A percentile compares a stretch with the other conserved stretches of the same genome.
Conservation (phyloP, 2,329 filamentous ascomycete genomes). For the Alternaria longipes region DNA sequence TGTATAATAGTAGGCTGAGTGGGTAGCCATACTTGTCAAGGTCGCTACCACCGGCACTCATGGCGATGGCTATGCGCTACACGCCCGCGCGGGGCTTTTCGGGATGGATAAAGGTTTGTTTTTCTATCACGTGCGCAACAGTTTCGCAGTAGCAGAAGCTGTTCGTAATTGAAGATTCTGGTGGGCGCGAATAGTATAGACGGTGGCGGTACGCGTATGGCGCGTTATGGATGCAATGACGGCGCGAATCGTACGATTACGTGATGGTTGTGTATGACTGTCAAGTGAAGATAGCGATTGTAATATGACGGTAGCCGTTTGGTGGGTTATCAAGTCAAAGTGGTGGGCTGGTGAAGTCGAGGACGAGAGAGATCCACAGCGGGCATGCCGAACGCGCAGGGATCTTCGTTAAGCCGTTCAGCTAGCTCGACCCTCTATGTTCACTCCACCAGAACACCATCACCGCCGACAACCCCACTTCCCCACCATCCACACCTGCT, state of each 20-base stretch:
- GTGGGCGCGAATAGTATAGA: constrained; percentile 15
- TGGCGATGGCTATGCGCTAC: constrained; percentile 29
- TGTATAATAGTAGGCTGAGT: constrained; percentile 18
- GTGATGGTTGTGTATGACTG: background rate
- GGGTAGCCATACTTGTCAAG: constrained; percentile 77
- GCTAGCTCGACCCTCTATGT: constrained; percentile 14
- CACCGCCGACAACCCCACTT: constrained; percentile 35
- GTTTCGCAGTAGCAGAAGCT: constrained; percentile 1
- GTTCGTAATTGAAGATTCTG: constrained; percentile 2
- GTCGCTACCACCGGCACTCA: constrained; percentile 77
- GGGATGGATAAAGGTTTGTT: background rate
- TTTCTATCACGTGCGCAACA: constrained; percentile 4
- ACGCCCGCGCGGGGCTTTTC: constrained; percentile 22
- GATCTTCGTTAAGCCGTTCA: constrained; percentile 16
- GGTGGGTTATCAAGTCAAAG: background rate
- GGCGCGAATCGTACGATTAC: background rate
- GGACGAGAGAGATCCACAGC: constrained; percentile 10
- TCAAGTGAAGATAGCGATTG: constrained; percentile 7
- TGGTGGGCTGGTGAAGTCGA: constrained; percentile 18
- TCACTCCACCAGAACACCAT: constrained; percentile 38
- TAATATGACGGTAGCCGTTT: background rate
- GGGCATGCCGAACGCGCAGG: constrained; percentile 22
- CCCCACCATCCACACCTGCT: constrained; percentile 19
- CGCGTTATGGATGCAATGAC: background rate
- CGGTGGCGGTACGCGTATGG: constrained; percentile 17